phyloP scores from a whole-genome alignment of 1,284 basidiomycete genomes.

The Tranzscheliella williamsii region DNA sequence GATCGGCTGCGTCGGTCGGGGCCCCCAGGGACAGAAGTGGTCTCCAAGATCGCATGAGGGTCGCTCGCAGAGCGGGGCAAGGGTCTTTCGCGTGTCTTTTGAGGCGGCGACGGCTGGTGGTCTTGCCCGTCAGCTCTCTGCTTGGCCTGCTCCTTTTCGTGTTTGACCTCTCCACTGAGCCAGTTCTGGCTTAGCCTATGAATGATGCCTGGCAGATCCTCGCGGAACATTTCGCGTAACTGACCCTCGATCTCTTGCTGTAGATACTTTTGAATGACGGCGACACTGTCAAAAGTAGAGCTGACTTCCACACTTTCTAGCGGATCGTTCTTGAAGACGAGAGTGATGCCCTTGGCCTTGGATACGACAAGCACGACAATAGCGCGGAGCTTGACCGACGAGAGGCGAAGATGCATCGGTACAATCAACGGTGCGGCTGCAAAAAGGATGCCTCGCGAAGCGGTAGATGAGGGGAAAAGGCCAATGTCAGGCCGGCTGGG shows the following conservation, averaged over 20 bases:
- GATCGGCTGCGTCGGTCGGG: constrained; percentile 6
- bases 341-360: constrained; percentile 90
- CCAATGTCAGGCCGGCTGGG: constrained; percentile 37
- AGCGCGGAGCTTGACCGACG: constrained; percentile 86
- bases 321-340: constrained; percentile 99
- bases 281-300: constrained; percentile 96
- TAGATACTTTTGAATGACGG: constrained; percentile 78
- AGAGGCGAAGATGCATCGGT: constrained; percentile 96
- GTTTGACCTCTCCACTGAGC: constrained; percentile 64
- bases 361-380: constrained; percentile 98
- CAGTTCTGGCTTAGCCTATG: constrained; percentile 93
- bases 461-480: constrained; percentile 44
- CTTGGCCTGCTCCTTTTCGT: constrained; percentile 27
- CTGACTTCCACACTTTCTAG: constrained; percentile 96
- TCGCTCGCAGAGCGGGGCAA: constrained; percentile 26
- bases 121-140: constrained; percentile 13
- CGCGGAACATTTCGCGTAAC: constrained; percentile 94
- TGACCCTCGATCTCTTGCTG: constrained; percentile 87
- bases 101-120: background rate
- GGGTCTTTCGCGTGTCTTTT: constrained; percentile 4
- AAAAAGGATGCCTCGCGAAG: constrained; percentile 56
- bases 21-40: constrained; percentile 22
- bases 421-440: constrained; percentile 65
- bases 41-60: constrained; percentile 14
- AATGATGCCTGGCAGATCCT: constrained; percentile 95